These are phyloP conservation scores for Xylaria sp. DNA, from an alignment of 2,329 filamentous ascomycete species.

Conservation along the genomic window DNA sequence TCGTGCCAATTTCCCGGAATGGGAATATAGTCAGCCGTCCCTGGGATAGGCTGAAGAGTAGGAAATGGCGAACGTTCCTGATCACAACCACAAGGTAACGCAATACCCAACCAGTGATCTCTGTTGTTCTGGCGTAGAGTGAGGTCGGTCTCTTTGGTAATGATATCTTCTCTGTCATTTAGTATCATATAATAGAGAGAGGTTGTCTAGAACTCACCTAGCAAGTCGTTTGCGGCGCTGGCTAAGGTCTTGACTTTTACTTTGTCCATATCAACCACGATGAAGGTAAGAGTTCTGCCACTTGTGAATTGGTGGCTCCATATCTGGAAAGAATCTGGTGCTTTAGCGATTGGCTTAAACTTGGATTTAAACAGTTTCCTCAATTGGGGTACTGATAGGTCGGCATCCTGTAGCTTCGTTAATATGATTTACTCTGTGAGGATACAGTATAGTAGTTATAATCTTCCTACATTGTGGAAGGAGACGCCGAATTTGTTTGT, in stretches of 20 bases:
- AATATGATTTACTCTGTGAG: background rate
- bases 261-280: slow-evolving; percentile 11
- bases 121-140: background rate
- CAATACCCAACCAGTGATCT: background rate
- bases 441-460: too few relatives aligned
- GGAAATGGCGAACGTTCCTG: background rate
- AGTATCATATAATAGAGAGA: background rate
- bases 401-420: background rate
- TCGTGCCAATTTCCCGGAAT: slow-evolving; percentile 9
- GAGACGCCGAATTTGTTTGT: slow-evolving; percentile 14
- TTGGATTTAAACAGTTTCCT: background rate
- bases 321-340: slow-evolving; percentile 3
- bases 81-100: slow-evolving; percentile 6
- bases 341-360: background rate
- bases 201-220: background rate
- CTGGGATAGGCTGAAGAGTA: background rate
- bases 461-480: slow-evolving; percentile 15
- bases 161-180: background rate
- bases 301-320: background rate
- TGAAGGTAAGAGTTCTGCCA: background rate
- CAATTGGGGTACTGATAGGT: background rate
- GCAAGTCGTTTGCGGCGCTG: background rate
- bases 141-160: background rate
- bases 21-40: background rate
- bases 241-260: background rate